Evolutionary conservation across 345 rosid species (phyloP).

Genomic region (Salix caprea): DNA sequence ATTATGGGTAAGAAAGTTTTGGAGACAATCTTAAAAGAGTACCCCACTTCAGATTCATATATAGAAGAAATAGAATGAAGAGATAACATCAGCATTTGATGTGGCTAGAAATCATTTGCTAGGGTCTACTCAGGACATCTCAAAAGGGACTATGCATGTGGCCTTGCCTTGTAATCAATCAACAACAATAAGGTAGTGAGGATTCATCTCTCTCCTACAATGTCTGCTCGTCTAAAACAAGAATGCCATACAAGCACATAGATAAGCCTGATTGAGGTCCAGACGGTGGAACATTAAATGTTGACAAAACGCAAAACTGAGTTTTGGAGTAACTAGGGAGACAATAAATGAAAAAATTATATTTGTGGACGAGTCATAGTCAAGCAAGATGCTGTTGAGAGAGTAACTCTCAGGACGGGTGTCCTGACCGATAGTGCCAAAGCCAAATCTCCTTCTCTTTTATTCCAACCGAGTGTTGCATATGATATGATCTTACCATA

Average conservation of each 20-base stretch:
- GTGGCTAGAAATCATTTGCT: background rate
- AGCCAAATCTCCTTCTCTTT: too few relatives aligned
- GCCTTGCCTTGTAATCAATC: too few relatives aligned
- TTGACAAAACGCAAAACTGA: background rate
- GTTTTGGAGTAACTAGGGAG: background rate
- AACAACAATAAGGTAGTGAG: background rate
- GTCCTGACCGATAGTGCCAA: too few relatives aligned
- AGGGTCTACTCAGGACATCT: background rate
- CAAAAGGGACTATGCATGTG: too few relatives aligned
- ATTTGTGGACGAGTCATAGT: too few relatives aligned
- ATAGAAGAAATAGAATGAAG: too few relatives aligned
- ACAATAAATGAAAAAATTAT: too few relatives aligned
- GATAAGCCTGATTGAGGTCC: background rate
- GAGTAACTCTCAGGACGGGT: too few relatives aligned
- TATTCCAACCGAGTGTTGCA: too few relatives aligned
- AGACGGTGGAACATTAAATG: background rate
- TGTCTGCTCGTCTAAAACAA: background rate
- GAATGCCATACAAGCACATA: background rate
- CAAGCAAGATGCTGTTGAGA: too few relatives aligned
- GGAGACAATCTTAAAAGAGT: background rate
- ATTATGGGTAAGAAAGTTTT: background rate
- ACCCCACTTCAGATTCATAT: too few relatives aligned
- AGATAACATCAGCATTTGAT: background rate
- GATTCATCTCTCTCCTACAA: background rate
- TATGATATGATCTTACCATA: too few relatives aligned